Conservation (phyloP, 78 protist species). For the Capsaspora owczarzaki region DNA sequence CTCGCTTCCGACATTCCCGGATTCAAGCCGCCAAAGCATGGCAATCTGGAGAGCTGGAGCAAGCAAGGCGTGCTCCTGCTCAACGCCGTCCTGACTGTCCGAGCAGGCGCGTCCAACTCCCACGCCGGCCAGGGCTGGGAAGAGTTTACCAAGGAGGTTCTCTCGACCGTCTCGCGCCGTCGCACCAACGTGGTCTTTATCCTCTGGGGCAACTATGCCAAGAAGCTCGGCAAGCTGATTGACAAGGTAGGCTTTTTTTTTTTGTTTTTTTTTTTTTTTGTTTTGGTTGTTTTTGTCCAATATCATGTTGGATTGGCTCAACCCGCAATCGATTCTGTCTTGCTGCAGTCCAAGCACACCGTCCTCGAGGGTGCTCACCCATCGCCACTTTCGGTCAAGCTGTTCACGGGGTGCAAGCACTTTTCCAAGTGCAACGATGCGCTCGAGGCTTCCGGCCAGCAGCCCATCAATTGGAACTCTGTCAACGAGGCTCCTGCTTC, state of each 20-base stretch:
- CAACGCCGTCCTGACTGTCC: neutral
- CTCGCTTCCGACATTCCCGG: neutral
- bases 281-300: neutral
- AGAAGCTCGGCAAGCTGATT: neutral
- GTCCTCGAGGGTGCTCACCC: slow-evolving; percentile 57
- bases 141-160: slow-evolving; percentile 50
- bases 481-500: no score
- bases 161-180: neutral
- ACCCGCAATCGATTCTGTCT: no score
- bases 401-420: slow-evolving; percentile 26
- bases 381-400: slow-evolving; percentile 38
- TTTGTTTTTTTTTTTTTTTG: neutral
- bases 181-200: neutral
- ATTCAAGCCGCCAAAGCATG: neutral
- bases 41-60: neutral
- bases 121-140: slow-evolving; percentile 47
- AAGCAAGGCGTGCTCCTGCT: neutral
- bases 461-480: no score
- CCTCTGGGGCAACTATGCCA: slow-evolving; percentile 5
- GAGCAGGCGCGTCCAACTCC: neutral
- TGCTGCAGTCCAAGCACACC: slow-evolving; percentile 8
- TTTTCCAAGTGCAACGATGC: no score
- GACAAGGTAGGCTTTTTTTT: neutral
- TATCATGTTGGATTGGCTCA: no score
- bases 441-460: no score